phyloP scores from a whole-genome alignment of 2,329 filamentous ascomycete genomes.

The Phoma sp. region DNA sequence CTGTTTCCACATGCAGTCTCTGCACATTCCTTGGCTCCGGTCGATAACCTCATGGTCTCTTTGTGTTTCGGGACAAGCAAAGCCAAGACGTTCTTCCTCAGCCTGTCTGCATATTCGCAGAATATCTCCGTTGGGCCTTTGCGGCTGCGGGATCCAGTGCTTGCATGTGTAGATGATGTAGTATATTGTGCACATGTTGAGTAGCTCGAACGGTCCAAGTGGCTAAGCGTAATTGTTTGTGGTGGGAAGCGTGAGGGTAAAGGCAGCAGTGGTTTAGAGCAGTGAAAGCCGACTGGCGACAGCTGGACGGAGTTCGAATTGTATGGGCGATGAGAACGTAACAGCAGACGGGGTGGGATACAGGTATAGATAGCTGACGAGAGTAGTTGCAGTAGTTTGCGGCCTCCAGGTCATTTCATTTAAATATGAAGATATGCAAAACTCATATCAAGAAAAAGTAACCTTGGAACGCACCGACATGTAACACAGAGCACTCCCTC shows the following conservation, averaged over 20 bases:
- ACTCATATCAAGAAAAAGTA: constrained; percentile 4
- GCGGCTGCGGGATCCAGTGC: constrained; percentile 43
- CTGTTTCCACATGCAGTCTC: constrained; percentile 39
- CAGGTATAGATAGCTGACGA: background rate
- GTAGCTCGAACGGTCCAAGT: background rate
- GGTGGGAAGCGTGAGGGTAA: too few species aligned
- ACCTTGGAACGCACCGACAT: constrained; percentile 16
- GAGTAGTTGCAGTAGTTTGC: background rate
- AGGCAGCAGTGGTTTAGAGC: background rate
- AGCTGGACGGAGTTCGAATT: background rate
- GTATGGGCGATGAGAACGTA: background rate
- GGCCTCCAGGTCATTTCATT: background rate
- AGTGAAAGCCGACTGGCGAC: background rate
- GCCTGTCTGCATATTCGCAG: constrained; percentile 39
- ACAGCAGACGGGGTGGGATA: background rate
- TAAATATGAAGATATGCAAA: constrained; percentile 10
- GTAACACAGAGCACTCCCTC: constrained; percentile 12
- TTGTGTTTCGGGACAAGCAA: constrained; percentile 36
- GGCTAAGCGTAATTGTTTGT: background rate
- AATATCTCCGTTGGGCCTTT: constrained; percentile 35
- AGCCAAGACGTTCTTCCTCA: constrained; percentile 35
- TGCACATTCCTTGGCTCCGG: constrained; percentile 43
- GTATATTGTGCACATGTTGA: constrained; percentile 40
- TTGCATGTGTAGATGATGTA: constrained; percentile 44
- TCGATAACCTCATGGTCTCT: constrained; percentile 41